Conservation (phyloP, 2,329 filamentous ascomycete genomes). For the Xylaria sp. region DNA sequence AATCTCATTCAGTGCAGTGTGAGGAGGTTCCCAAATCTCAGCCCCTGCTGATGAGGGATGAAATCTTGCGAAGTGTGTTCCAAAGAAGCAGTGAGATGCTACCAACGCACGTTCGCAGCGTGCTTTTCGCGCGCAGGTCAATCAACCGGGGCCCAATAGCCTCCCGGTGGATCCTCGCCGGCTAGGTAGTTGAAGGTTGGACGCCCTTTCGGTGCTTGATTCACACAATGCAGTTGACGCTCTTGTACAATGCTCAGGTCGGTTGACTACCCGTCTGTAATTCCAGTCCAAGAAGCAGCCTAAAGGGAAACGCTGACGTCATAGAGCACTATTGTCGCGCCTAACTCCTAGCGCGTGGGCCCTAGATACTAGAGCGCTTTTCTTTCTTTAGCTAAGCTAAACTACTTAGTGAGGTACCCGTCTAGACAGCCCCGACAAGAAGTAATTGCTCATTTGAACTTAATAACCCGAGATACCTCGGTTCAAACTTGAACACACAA, state of each 20-base stretch:
- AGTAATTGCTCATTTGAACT: not conserved
- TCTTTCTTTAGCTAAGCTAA: not conserved
- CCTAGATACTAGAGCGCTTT: not conserved
- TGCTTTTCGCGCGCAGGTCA: not conserved
- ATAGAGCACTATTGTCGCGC: not conserved
- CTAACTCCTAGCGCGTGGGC: not conserved
- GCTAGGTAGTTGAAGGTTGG: not conserved
- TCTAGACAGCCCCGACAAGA: too few species aligned
- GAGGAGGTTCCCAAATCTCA: not conserved
- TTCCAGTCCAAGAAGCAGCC: not conserved
- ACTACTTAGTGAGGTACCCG: too few species aligned
- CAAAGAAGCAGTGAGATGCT: slow-evolving; percentile 4
- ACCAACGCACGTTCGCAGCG: not conserved
- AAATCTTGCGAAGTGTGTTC: not conserved
- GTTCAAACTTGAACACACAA: too few species aligned
- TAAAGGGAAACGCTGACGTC: slow-evolving; percentile 1
- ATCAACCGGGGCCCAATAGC: not conserved
- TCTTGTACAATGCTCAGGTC: not conserved
- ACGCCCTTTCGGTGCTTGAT: not conserved
- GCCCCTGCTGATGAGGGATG: not conserved
- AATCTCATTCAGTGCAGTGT: too few species aligned
- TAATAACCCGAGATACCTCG: too few species aligned
- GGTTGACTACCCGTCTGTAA: not conserved
- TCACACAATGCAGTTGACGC: not conserved
- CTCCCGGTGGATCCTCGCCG: not conserved